Percentiles rank a stretch among this genome's conserved stretches.
phyloP scores from a whole-genome alignment of 2,329 filamentous ascomycete species.

The Sclerotinia glacialis region DNA sequence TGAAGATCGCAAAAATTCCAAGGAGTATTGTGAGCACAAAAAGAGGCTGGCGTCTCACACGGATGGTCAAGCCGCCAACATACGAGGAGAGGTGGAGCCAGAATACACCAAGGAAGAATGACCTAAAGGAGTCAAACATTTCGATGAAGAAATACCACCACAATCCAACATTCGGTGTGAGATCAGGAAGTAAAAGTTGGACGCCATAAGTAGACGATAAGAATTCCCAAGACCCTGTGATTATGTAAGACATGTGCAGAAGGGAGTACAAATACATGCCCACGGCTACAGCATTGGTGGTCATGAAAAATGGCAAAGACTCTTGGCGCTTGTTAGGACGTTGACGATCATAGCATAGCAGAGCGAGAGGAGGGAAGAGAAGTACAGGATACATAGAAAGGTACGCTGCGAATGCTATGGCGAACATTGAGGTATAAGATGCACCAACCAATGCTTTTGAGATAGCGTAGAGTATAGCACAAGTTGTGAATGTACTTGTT shows the following conservation, averaged over 20 bases:
- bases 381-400: constrained; percentile 88
- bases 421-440: constrained; percentile 73
- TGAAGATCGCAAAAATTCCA: constrained; percentile 91
- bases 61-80: constrained; percentile 78
- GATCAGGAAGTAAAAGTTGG: constrained; percentile 83
- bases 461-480: constrained; percentile 80
- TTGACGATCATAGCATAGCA: constrained; percentile 73
- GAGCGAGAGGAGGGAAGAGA: constrained; percentile 75
- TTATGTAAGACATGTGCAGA: constrained; percentile 66
- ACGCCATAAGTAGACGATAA: constrained; percentile 87
- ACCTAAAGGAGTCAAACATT: constrained; percentile 97
- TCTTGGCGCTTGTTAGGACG: constrained; percentile 36
- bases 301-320: constrained; percentile 51
- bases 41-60: constrained; percentile 79
- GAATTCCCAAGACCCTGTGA: constrained; percentile 87
- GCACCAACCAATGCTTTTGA: constrained; percentile 75
- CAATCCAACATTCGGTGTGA: constrained; percentile 90
- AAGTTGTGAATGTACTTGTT: constrained; percentile 83
- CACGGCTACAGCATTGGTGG: constrained; percentile 53
- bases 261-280: constrained; percentile 56
- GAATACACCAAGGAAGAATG: constrained; percentile 96
- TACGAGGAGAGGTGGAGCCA: constrained; percentile 94
- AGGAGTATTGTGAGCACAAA: constrained; percentile 81
- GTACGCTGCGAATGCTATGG: constrained; percentile 83
- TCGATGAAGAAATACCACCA: constrained; percentile 99